A percentile compares a stretch with the other conserved stretches of the same genome.
These are phyloP conservation scores for Gloeopeniophorella convolvens DNA, from an alignment of 768 basidiomycete species.

Conservation along the genomic window DNA sequence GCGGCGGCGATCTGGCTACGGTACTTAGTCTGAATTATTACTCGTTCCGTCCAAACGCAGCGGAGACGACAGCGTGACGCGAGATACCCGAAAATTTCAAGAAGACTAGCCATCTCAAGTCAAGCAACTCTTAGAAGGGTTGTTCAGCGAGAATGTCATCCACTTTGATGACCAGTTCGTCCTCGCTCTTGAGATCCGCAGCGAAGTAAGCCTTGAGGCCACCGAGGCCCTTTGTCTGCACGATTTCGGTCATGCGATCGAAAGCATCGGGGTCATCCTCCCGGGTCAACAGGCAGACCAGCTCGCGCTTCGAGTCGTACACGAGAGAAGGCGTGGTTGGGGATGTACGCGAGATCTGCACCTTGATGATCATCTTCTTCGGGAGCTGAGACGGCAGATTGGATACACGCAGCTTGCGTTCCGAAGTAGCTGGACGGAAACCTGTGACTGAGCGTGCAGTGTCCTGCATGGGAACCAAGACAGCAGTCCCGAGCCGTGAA, in stretches of 20 bases:
- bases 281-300: slow-evolving; percentile 39
- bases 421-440: slow-evolving; percentile 23
- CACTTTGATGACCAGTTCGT: slow-evolving; percentile 45
- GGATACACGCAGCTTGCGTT: slow-evolving; percentile 19
- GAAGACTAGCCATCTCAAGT: neutral
- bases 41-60: no score
- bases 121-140: slow-evolving; percentile 38
- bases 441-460: slow-evolving; percentile 28
- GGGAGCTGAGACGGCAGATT: slow-evolving; percentile 22
- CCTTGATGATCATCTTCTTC: slow-evolving; percentile 46
- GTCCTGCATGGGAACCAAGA: slow-evolving; percentile 26
- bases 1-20: no score
- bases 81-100: no score
- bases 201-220: slow-evolving; percentile 49
- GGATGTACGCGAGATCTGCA: slow-evolving; percentile 37
- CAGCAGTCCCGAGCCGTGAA: neutral
- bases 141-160: slow-evolving; percentile 51
- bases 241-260: slow-evolving; percentile 33
- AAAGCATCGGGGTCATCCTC: slow-evolving; percentile 33
- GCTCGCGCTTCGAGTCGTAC: slow-evolving; percentile 49
- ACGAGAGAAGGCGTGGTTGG: slow-evolving; percentile 29
- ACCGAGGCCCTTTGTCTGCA: slow-evolving; percentile 37
- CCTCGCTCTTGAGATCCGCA: slow-evolving; percentile 41
- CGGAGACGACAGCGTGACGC: neutral
- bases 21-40: no score